phyloP scores from a whole-genome alignment of 352 stramenopile species.

The Globisporangium megalacanthum region DNA sequence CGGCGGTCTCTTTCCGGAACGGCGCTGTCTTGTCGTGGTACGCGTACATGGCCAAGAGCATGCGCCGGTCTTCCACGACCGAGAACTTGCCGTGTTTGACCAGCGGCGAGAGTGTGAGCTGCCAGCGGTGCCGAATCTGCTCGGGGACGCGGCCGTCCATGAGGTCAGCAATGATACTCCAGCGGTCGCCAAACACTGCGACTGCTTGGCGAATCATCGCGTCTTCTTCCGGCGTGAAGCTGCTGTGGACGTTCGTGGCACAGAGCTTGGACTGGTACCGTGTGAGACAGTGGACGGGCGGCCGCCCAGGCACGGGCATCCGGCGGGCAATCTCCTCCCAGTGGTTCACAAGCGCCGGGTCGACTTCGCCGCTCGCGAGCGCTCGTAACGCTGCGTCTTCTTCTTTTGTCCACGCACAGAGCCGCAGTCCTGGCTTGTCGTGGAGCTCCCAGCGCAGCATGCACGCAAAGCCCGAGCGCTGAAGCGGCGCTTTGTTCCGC shows the following conservation, averaged over 20 bases:
- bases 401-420: conserved; percentile 49
- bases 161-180: conserved; percentile 72
- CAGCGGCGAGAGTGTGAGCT: conserved; percentile 53
- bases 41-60: conserved; percentile 51
- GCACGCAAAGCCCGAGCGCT: conserved; percentile 60
- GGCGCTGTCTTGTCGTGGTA: conserved; percentile 34
- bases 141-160: conserved; percentile 66
- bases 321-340: conserved; percentile 43
- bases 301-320: conserved; percentile 40
- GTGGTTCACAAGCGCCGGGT: conserved; percentile 35
- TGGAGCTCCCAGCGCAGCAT: conserved; percentile 74
- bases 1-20: conserved; percentile 43
- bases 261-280: conserved; percentile 52
- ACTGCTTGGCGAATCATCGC: conserved; percentile 44
- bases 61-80: conserved; percentile 57
- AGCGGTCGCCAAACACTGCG: conserved; percentile 68
- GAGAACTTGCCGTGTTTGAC: conserved; percentile 72
- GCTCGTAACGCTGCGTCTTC: conserved; percentile 35
- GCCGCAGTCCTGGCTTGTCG: conserved; percentile 44
- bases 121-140: conserved; percentile 74
- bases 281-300: conserved; percentile 48
- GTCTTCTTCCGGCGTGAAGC: conserved; percentile 47
- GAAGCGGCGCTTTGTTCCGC: conserved; percentile 29
- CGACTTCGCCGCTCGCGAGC: conserved; percentile 34
- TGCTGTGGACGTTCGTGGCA: conserved; percentile 31